Base-by-base conservation (phyloP, 345 rosid genomes). In the Passiflora organensis region DNA sequence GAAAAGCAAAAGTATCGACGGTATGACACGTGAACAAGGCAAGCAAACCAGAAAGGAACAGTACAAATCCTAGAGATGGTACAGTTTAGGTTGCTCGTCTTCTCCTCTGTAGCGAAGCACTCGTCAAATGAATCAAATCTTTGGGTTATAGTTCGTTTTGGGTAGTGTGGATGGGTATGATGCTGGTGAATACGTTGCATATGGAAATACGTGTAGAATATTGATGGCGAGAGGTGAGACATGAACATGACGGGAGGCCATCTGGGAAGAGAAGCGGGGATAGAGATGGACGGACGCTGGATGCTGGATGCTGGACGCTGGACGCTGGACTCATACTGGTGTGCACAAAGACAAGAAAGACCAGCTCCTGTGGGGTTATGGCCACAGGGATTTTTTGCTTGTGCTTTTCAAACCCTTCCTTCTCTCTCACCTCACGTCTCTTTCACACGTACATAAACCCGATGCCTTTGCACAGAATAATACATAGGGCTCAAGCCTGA, bases 331-430 rank as follows among this genome's bases (percentile, higher is more conserved):
- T 16, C 2, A 51, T 15, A 52, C 8, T 0, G 10, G 51, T 0
- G 34, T 18, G 43, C 47, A 39, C 48, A 20, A 48, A 20, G 48
- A 63, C 55, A 55, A 63, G 18, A 39, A 55, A 63, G 50, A 25
- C 32, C 60, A 63, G 67, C 32, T 55, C 55, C 48, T 13, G 60
- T 48, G 39, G 60, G 60, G 67, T 44, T 67, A 37, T 13, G 41
- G 22, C 44, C 38, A 48, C 64, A 58, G 61, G 28, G 58, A 12
- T 25, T 48, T 54, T 41, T 44, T 50, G 65, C 41, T 59, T 39
- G 63, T 59, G 79, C 51, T 41, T 68, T 57, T 64, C 65, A 34
- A 74, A 18, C 17, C 43, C 58, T 17, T 6, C 6, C 37, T 48
- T 12, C 19, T 19, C 10, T 12, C 44, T 58, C 21, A 32, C 8